phyloP scores from a whole-genome alignment of 2,329 filamentous ascomycete species.

The Pseudogymnoascus sp. region DNA sequence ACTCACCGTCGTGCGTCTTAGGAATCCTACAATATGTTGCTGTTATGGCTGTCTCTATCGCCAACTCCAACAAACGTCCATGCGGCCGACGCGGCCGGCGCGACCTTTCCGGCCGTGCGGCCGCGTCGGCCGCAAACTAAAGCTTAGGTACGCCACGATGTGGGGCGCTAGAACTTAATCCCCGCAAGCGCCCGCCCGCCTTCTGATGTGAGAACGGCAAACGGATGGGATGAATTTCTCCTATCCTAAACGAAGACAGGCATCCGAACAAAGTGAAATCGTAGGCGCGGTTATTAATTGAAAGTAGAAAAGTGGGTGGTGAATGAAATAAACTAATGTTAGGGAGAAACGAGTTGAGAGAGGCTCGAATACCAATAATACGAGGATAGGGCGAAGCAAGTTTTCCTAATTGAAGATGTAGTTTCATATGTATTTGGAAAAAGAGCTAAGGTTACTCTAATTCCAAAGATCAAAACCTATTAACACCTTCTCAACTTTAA shows the following conservation, averaged over 20 bases:
- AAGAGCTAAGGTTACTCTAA: background rate
- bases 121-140: background rate
- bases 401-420: background rate
- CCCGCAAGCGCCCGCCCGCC: background rate
- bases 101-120: background rate
- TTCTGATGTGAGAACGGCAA: background rate
- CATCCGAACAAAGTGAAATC: background rate
- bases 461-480: background rate
- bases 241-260: background rate
- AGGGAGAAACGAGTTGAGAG: background rate
- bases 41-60: background rate
- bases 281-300: background rate
- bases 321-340: background rate
- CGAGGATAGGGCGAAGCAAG: background rate
- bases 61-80: background rate
- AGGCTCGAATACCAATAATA: background rate
- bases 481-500: too few relatives aligned
- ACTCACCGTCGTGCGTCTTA: too few relatives aligned
- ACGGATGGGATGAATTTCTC: background rate
- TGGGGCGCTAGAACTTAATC: background rate
- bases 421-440: background rate
- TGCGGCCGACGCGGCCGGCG: background rate
- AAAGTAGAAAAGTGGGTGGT: background rate
- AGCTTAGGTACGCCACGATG: background rate
- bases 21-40: background rate